phyloP scores from a whole-genome alignment of 805 yeast genomes.

The Wickerhamomyces canadensis region DNA sequence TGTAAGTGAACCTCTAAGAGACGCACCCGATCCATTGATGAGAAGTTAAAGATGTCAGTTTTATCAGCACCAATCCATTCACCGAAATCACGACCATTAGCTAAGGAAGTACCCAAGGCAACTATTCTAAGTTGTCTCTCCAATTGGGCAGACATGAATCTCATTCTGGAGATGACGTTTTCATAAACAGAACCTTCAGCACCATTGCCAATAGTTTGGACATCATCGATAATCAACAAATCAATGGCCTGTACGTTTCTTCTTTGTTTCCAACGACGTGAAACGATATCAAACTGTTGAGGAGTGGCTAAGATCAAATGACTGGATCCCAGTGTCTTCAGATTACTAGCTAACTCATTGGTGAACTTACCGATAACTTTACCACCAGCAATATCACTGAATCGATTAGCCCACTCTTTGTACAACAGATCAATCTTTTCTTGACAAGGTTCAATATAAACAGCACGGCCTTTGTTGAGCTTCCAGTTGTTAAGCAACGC shows the following conservation, averaged over 20 bases:
- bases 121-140: constrained; percentile 55
- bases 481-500: constrained; percentile 72
- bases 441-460: constrained; percentile 66
- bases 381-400: constrained; percentile 47
- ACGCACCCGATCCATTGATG: constrained; percentile 50
- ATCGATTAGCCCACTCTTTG: constrained; percentile 49
- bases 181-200: constrained; percentile 62
- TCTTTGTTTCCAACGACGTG: constrained; percentile 81
- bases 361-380: constrained; percentile 52
- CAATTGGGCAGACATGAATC: constrained; percentile 63
- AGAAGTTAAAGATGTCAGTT: constrained; percentile 60
- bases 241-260: constrained; percentile 64
- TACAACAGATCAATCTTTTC: constrained; percentile 42
- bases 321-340: constrained; percentile 47
- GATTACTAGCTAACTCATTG: constrained; percentile 45
- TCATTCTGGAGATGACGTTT: constrained; percentile 59
- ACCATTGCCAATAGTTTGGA: constrained; percentile 60
- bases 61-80: constrained; percentile 80
- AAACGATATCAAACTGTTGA: constrained; percentile 61
- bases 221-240: constrained; percentile 66
- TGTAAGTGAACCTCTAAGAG: constrained; percentile 57
- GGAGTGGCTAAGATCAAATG: constrained; percentile 80
- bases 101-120: constrained; percentile 63
- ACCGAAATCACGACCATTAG: constrained; percentile 72
- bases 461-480: constrained; percentile 59